Evolutionary conservation across 2,329 filamentous ascomycete genomes (phyloP).

Genomic region (Cercospora sp.): DNA sequence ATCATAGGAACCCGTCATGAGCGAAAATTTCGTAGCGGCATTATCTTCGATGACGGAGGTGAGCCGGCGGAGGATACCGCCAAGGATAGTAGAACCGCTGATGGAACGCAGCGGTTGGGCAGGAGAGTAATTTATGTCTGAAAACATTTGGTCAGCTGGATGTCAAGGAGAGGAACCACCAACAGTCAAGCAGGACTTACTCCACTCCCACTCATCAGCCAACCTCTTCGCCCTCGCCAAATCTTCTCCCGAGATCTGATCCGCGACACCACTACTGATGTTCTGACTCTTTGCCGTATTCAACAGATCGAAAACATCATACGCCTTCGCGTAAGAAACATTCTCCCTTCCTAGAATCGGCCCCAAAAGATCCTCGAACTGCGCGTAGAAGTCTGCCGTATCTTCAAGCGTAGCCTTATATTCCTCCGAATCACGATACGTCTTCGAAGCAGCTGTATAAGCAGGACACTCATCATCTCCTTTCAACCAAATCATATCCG

Average conservation of each 20-base stretch:
- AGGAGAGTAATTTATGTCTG: conserved; percentile 4
- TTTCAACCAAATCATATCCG: conserved; percentile 21
- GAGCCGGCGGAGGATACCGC: conserved; percentile 14
- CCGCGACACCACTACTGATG: not conserved
- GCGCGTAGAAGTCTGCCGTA: conserved; percentile 3
- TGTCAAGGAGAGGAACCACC: too few relatives aligned
- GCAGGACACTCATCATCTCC: conserved; percentile 16
- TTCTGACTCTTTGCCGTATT: conserved; percentile 16
- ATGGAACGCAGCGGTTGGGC: not conserved
- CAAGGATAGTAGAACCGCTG: conserved; percentile 9
- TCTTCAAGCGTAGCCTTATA: not conserved
- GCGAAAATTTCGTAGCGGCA: conserved; percentile 6
- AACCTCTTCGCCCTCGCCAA: conserved; percentile 6
- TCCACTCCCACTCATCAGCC: conserved; percentile 15
- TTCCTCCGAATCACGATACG: not conserved
- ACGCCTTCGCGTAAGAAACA: conserved; percentile 13
- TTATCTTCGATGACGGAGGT: not conserved
- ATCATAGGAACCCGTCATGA: conserved; percentile 16
- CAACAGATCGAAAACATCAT: conserved; percentile 18
- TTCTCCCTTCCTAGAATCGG: conserved; percentile 11
- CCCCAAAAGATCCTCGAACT: conserved; percentile 1
- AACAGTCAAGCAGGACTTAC: not conserved
- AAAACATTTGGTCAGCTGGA: not conserved
- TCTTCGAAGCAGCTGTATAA: not conserved
- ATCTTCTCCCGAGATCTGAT: not conserved